Percentiles rank a stretch among this genome's conserved stretches.
These are phyloP conservation scores for Ottelia alismoides DNA, from an alignment of 106 monocot species.

Conservation along the genomic window DNA sequence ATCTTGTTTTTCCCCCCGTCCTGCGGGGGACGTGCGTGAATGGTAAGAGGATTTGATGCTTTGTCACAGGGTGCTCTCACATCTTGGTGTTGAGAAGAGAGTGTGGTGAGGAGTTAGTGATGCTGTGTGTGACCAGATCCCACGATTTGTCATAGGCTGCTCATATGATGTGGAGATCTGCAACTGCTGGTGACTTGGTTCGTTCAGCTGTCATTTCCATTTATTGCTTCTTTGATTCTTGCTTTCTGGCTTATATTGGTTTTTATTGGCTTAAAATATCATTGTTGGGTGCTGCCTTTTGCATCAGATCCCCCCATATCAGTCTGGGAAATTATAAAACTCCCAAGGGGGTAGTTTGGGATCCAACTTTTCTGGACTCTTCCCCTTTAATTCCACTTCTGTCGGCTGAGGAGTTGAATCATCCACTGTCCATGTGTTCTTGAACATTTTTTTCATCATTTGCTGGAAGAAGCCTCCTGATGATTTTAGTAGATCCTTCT, in stretches of 20 bases:
- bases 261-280: background rate
- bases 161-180: slow-evolving; percentile 8
- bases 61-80: background rate
- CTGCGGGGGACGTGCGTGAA: background rate
- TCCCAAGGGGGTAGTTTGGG: too few relatives aligned
- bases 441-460: background rate
- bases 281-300: background rate
- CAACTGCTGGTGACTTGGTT: slow-evolving; percentile 1
- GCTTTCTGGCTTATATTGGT: background rate
- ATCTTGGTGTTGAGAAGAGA: background rate
- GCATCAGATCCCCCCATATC: background rate
- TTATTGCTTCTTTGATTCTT: background rate
- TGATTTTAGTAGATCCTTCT: background rate
- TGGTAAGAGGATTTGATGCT: background rate
- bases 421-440: background rate
- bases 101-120: background rate
- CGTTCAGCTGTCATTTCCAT: slow-evolving; percentile 5
- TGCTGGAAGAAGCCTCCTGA: background rate
- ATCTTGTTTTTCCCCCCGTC: background rate
- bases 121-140: background rate
- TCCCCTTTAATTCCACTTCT: background rate
- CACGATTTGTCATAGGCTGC: too few relatives aligned
- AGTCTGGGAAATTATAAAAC: too few relatives aligned
- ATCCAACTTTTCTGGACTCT: too few relatives aligned
- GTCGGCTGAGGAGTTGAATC: background rate